A percentile compares a stretch with the other conserved stretches of the same genome.
These are phyloP conservation scores for Pichia sp. DNA, from an alignment of 1,139 yeast genomes.

Conservation along the genomic window DNA sequence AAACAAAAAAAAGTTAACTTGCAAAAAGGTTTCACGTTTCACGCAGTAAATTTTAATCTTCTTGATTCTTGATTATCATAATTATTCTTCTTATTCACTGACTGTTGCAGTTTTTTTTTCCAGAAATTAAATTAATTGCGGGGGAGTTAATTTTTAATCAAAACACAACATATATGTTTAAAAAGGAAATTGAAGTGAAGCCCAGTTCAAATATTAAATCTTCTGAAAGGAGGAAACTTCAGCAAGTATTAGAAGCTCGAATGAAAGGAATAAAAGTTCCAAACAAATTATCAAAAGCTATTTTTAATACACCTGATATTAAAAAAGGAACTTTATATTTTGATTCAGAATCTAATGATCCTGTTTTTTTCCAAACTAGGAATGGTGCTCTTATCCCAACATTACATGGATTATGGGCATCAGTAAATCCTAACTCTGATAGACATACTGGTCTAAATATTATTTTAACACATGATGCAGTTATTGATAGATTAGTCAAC, in stretches of 20 bases:
- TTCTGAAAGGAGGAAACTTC: conserved; percentile 66
- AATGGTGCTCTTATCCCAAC: conserved; percentile 55
- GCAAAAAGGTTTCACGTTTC: too few species aligned
- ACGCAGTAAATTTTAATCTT: too few species aligned
- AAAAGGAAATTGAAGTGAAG: conserved; percentile 58
- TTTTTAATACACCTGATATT: conserved; percentile 51
- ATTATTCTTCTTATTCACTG: too few species aligned
- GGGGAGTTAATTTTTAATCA: too few species aligned
- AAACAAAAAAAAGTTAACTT: too few species aligned
- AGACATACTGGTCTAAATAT: conserved; percentile 60
- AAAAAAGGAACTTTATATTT: conserved; percentile 58
- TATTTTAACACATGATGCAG: conserved; percentile 67
- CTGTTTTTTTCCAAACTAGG: conserved; percentile 65
- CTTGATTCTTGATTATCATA: too few species aligned
- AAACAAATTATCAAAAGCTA: conserved; percentile 55
- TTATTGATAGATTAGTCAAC: conserved; percentile 52
- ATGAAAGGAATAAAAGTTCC: conserved; percentile 38
- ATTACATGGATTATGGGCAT: conserved; percentile 64
- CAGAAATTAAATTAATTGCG: too few species aligned
- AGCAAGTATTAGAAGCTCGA: conserved; percentile 40
- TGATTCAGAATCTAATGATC: conserved; percentile 51
- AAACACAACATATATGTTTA: conserved; percentile 46
- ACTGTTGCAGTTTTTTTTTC: too few species aligned
- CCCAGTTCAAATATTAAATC: conserved; percentile 75
- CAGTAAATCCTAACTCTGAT: conserved; percentile 17